Evolutionary conservation across 208 protist genomes (phyloP), one percentile per base, ranked within the genome.

Genomic region (Leishmania martiniquensis): DNA sequence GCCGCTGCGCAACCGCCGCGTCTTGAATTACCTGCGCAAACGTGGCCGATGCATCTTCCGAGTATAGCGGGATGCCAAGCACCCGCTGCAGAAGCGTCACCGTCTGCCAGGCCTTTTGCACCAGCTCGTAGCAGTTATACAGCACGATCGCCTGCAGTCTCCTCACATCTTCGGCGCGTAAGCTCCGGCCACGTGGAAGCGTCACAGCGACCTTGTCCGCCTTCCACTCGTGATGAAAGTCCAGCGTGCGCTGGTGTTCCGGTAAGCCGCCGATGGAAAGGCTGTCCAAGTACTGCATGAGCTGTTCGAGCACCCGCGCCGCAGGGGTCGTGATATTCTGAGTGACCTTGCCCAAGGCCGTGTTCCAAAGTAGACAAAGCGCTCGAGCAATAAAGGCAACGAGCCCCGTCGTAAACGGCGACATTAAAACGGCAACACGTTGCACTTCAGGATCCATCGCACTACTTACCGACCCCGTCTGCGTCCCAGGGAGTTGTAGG

Each of bases 21-120:
- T 96, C 91, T 57, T 85, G 85, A 68, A 97, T 86, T 76, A 97
- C 71, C 74, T 96, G 89, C 25, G 84, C 81, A 85, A 97, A 89
- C 32, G 85, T 93, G 51, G 93, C n/a, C 45, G 81, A 81, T 34
- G 73, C 76, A 44, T 95, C 92, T 67, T 90, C 87, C 29, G 69
- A 17, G 20, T 54, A 78, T 44, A 94, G 81, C 2, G 92, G 89
- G 45, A 95, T 82, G 77, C 84, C 77, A 39, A 81, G 76, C 32
- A 83, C 76, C 54, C 91, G 87, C 52, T 87, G 89, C 39, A 93
- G 76, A 69, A 97, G 87, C 39, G 78, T 85, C 25, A 87, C 83
- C 60, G 85, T 83, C 76, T 97, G 92, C 69, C 89, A 78, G 20
- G 91, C 89, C 73, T 88, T 90, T 55, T 79, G 72, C 15, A 80